Evolutionary conservation across 495 filamentous ascomycete genomes (phyloP), one percentile per base, ranked within the genome.

Genomic region (Xylaria sp.): DNA sequence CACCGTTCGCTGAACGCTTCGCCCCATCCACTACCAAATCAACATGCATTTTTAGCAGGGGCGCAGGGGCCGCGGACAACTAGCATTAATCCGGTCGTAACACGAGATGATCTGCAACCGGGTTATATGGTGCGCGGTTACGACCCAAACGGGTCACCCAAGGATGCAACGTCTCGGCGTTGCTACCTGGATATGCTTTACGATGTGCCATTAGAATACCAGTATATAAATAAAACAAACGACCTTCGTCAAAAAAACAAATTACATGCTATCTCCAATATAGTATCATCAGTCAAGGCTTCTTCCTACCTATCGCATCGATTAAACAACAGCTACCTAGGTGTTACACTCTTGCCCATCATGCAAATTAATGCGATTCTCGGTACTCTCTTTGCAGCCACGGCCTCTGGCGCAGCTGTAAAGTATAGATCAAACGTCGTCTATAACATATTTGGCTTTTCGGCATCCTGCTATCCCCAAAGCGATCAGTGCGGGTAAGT

Each of bases 81-180:
- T n/a, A n/a, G n/a, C n/a, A n/a, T n/a, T n/a, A n/a, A 43, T 43
- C 48, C 48, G 55, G 64, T 40, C n/a, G 26, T 48, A 67, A 67
- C 35, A 67, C 64, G 64, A 67, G 64, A 35, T 67, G 48, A 67
- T 55, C 64, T 67, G 64, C 64, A 67, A n/a, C n/a, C n/a, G n/a
- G n/a, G n/a, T n/a, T n/a, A n/a, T n/a, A n/a, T n/a, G n/a, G n/a
- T n/a, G 46, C 48, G 48, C 48, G 41, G 33, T 53, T 41, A 55
- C 55, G 8, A 35, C 64, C 64, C 64, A 35, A 67, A 67, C 33
- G 17, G 48, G 37, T 11, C 37, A 21, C 11, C 15, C 3, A 29
- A 35, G n/a, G n/a, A 21, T 37, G n/a, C 62, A 12, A 52, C 62
- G 24, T 44, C 61, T 64, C n/a, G 61, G 44, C 62, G 17, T 21